Conservation (phyloP, 805 yeast genomes). For the Candida yuanshanica region DNA sequence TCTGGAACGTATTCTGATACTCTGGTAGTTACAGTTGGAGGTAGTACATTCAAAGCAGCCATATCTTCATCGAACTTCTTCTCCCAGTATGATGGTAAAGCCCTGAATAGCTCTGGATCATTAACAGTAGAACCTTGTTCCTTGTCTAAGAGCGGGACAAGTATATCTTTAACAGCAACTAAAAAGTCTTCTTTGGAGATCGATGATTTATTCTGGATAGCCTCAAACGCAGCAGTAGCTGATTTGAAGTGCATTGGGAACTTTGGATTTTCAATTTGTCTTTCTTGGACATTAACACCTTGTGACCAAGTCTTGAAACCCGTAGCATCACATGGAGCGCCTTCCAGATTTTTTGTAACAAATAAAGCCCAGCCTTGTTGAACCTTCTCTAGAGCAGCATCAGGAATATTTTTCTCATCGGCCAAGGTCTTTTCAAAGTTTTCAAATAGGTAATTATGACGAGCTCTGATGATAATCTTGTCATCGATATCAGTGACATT, state of each 20-base stretch:
- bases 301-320: conserved; percentile 49
- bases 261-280: conserved; percentile 65
- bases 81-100: conserved; percentile 89
- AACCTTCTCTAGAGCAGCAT: conserved; percentile 34
- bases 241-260: conserved; percentile 80
- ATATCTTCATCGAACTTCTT: conserved; percentile 77
- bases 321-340: conserved; percentile 25
- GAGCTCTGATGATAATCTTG: conserved; percentile 89
- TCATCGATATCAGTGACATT: conserved; percentile 99
- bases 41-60: conserved; percentile 75
- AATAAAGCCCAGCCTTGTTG: conserved; percentile 42
- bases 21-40: conserved; percentile 83
- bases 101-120: conserved; percentile 78
- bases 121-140: conserved; percentile 70
- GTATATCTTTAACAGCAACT: conserved; percentile 59
- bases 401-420: conserved; percentile 19
- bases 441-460: conserved; percentile 79
- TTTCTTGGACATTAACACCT: conserved; percentile 42
- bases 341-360: conserved; percentile 50
- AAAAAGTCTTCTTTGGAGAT: conserved; percentile 36
- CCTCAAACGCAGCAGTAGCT: conserved; percentile 43
- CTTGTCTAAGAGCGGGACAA: conserved; percentile 67
- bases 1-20: conserved; percentile 96
- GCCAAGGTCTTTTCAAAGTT: conserved; percentile 37
- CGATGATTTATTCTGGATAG: conserved; percentile 29